phyloP scores from a whole-genome alignment of 805 yeast genomes.

The Cyberlindnera xishuangbannaensis region DNA sequence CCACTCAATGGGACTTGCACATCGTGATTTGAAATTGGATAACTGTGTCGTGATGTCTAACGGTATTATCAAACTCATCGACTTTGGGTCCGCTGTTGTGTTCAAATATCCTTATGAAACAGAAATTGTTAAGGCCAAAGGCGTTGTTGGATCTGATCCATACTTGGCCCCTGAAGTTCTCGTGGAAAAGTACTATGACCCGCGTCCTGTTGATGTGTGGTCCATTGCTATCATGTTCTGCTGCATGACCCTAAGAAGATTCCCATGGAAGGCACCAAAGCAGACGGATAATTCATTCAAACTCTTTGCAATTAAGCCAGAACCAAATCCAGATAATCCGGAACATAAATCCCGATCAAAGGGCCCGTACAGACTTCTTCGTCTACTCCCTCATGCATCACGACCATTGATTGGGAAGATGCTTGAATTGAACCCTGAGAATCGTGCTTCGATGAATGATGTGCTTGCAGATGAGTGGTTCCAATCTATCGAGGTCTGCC shows the following conservation, averaged over 20 bases:
- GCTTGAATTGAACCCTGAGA: slow-evolving; percentile 54
- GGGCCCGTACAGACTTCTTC: slow-evolving; percentile 71
- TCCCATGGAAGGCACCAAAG: slow-evolving; percentile 96
- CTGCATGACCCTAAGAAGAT: slow-evolving; percentile 80
- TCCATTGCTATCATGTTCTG: slow-evolving; percentile 87
- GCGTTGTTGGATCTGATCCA: slow-evolving; percentile 94
- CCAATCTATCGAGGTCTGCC: slow-evolving; percentile 49
- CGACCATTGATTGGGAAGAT: slow-evolving; percentile 57
- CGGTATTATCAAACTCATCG: slow-evolving; percentile 83
- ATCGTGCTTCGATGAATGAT: slow-evolving; percentile 54
- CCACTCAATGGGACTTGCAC: slow-evolving; percentile 82
- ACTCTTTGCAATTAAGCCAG: slow-evolving; percentile 48
- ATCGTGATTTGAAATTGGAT: slow-evolving; percentile 87
- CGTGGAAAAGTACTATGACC: slow-evolving; percentile 56
- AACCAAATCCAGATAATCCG: slow-evolving; percentile 23
- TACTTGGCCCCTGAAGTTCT: slow-evolving; percentile 92
- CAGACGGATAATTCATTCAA: slow-evolving; percentile 67
- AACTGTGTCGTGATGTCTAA: slow-evolving; percentile 76
- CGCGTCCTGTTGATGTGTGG: slow-evolving; percentile 89
- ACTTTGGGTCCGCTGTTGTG: slow-evolving; percentile 88
- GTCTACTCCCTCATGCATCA: slow-evolving; percentile 64
- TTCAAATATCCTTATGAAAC: slow-evolving; percentile 61
- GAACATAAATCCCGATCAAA: slow-evolving; percentile 36
- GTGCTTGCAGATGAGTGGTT: slow-evolving; percentile 56
- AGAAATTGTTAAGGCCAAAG: slow-evolving; percentile 61